Evolutionary conservation across 1,284 basidiomycete species (phyloP), one percentile per base, ranked within the genome.

Genomic region (Pterulicium gracile): DNA sequence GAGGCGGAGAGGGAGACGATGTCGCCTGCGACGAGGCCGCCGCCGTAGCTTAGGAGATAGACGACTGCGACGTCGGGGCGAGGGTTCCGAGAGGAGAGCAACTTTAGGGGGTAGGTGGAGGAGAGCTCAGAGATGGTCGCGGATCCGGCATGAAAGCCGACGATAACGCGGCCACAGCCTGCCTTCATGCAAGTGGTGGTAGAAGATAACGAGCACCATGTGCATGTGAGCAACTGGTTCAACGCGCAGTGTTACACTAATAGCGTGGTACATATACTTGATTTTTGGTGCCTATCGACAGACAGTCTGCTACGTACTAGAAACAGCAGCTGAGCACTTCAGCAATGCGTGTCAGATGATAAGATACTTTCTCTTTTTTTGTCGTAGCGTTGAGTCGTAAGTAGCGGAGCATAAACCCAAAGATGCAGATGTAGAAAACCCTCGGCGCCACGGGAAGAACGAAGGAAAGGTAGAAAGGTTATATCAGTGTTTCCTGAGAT

Each of bases 21-120:
- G 65, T 98, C 95, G 0, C 94, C 94, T 3, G 84, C 80, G 21
- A 98, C 89, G 3, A 98, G 74, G 1, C 95, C 95, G 12, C 95
- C 95, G 1, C 95, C 95, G 55, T 98, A 98, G 18, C 81, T 82
- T 45, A 97, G 66, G 21, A 91, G 68, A 58, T 97, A 98, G 17
- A 83, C 77, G 42, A 86, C 69, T 3, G 78, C 82, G 13, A 92
- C 70, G 17, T 67, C 61, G 34, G 66, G 59, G 39, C 67, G 65
- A 10, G 60, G 52, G 18, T 73, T 61, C 47, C 69, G 70, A 1
- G 92, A 89, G 2, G 88, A 81, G 50, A 97, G 71, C 18, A 98
- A 75, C 65, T 97, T 97, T 55, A 98, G 72, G 2, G 94, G 94
- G 61, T 97, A 98, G 2, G 81, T 74, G 40, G 84, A 89, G 14